These are phyloP conservation scores for Daldinia loculata DNA, from an alignment of 495 filamentous ascomycete genomes.

Conservation along the genomic window DNA sequence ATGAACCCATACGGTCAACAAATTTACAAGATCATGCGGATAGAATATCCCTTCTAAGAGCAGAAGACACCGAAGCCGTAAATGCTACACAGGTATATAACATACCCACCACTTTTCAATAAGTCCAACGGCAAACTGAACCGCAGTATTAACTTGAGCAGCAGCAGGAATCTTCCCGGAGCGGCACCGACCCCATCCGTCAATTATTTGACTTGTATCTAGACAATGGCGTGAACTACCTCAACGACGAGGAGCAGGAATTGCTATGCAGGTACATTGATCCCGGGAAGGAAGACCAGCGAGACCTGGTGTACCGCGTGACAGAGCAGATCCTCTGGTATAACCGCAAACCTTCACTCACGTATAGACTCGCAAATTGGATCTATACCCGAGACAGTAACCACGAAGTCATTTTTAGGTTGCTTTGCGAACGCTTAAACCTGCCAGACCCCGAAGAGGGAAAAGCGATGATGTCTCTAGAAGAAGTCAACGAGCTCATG, in stretches of 20 bases:
- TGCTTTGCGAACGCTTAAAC: conserved; percentile 12
- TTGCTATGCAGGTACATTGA: conserved; percentile 10
- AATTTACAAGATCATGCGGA: too few relatives aligned
- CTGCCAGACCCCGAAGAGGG: background rate
- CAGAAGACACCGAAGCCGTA: too few relatives aligned
- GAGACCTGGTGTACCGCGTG: conserved; percentile 15
- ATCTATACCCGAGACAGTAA: background rate
- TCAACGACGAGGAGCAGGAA: conserved; percentile 6
- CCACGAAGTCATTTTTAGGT: background rate
- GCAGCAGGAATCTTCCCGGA: too few relatives aligned
- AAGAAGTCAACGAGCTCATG: conserved; percentile 27
- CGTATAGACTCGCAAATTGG: conserved; percentile 15
- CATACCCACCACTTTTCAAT: too few relatives aligned
- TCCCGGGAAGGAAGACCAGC: background rate
- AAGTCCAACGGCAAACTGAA: too few relatives aligned
- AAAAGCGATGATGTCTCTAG: conserved; percentile 15
- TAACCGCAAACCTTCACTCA: background rate
- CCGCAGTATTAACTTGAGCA: too few relatives aligned
- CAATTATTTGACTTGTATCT: background rate
- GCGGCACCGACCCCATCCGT: background rate
- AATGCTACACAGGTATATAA: too few relatives aligned
- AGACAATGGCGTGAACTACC: background rate
- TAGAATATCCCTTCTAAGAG: too few relatives aligned
- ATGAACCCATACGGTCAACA: too few relatives aligned
- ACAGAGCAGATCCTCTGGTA: background rate